Evolutionary conservation across 2,329 filamentous ascomycete species (phyloP), one percentile per base, ranked within the genome.

Genomic region (Tolypocladium pustulatum): DNA sequence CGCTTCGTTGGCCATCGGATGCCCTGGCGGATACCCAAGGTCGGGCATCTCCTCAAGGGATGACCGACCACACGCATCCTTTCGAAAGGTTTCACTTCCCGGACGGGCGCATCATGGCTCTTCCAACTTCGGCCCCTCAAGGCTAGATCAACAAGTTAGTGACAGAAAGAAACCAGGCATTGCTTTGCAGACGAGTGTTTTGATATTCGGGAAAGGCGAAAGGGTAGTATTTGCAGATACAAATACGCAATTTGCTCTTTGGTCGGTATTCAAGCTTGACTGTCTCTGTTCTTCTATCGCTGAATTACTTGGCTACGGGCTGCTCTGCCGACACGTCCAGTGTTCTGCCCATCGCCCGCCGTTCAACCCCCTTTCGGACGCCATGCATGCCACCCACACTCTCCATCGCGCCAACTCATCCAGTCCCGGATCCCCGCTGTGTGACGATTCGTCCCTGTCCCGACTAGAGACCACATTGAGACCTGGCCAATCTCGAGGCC

Each of bases 401-500:
- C 32, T 40, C 37, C 49, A 54, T 56, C 61, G 59, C 62, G 57
- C 61, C 59, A 57, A 60, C 56, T 59, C 62, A 58, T 53, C 62
- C 62, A 59, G 58, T 64, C 62, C 62, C 65, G 61, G 63, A 56
- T 64, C 30, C 34, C 43, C 53, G 56, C 56, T 13, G 66, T 70
- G 67, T 69, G 65, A 63, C 64, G 59, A 61, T 68, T 58, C 63
- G 41, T 22, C 67, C 65, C 63, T 62, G 25, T 22, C 67, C 65
- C 59, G 59, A 58, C 57, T 55, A 61, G 59, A 63, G 60, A 61
- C 61, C 54, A 59, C 65, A 58, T 65, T 57, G 43, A 58, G 54
- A 43, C 53, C 69, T 75, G 76, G 73, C 80, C 80, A 83, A 82
- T 83, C 81, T 81, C 73, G 75, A 73, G 71, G 70, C 70, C 67